phyloP scores from a whole-genome alignment of 1,139 yeast species.

The Suhomyces bribrorum region DNA sequence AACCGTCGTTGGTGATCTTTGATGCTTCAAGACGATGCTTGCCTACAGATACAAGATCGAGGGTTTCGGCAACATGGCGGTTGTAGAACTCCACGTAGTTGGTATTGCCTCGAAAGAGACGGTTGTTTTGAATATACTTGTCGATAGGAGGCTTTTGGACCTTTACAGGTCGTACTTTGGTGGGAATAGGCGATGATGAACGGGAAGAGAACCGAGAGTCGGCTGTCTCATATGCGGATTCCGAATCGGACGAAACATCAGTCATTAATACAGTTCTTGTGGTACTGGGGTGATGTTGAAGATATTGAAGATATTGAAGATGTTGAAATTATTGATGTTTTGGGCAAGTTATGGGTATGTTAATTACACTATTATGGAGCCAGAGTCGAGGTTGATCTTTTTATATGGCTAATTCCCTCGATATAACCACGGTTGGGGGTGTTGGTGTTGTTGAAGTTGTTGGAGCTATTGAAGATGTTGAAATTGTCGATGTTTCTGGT shows the following conservation, averaged over 20 bases:
- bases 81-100: slow-evolving; percentile 21
- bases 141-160: slow-evolving; percentile 1
- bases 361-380: too few species aligned
- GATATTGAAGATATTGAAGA: too few species aligned
- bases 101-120: slow-evolving; percentile 16
- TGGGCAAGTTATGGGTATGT: too few species aligned
- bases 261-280: neutral
- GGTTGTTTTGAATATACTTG: slow-evolving; percentile 3
- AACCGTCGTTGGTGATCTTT: slow-evolving; percentile 12
- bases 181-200: neutral
- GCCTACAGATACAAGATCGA: slow-evolving; percentile 7
- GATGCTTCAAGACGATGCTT: slow-evolving; percentile 4
- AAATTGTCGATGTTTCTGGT: too few species aligned
- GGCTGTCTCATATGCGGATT: slow-evolving; percentile 7
- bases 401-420: too few species aligned
- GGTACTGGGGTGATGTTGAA: too few species aligned
- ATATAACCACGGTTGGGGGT: too few species aligned
- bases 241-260: neutral
- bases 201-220: slow-evolving; percentile 2
- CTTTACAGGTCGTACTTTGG: neutral
- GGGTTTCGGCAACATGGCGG: slow-evolving; percentile 15
- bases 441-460: too few species aligned
- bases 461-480: too few species aligned
- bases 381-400: too few species aligned
- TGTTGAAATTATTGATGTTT: too few species aligned